A percentile compares a stretch with the other conserved stretches of the same genome.
These are phyloP conservation scores for Pistacia atlantica DNA, from an alignment of 345 rosid species.

Conservation along the genomic window DNA sequence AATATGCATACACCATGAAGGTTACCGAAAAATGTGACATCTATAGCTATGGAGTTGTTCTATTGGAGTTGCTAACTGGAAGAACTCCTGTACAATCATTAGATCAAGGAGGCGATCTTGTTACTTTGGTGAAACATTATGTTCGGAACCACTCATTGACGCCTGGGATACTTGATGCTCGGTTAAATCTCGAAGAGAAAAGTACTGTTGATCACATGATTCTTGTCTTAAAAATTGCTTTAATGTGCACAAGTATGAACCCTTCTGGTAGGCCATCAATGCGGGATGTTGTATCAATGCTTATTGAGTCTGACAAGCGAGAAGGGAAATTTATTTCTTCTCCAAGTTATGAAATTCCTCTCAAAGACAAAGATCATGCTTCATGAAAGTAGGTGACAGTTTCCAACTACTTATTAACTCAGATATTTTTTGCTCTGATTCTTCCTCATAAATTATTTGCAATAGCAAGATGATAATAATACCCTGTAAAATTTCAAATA, in stretches of 20 bases:
- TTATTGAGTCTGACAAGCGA: conserved; percentile 66
- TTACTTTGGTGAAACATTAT: conserved; percentile 66
- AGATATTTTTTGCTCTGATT: conserved; percentile 20
- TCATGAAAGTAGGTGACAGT: conserved; percentile 25
- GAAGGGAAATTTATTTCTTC: conserved; percentile 44
- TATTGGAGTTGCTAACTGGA: conserved; percentile 78
- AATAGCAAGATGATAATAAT: conserved; percentile 1
- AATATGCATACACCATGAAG: conserved; percentile 96
- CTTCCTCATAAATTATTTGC: conserved; percentile 18
- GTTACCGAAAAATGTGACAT: conserved; percentile 95
- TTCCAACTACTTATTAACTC: conserved; percentile 18
- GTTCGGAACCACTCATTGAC: conserved; percentile 54
- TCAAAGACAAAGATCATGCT: conserved; percentile 19
- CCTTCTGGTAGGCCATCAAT: conserved; percentile 86
- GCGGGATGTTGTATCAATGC: conserved; percentile 84
- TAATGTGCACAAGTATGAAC: conserved; percentile 66
- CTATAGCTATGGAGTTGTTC: conserved; percentile 94
- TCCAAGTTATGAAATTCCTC: conserved; percentile 26
- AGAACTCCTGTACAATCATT: conserved; percentile 83
- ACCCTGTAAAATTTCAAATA: conserved; percentile 16
- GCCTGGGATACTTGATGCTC: conserved; percentile 60
- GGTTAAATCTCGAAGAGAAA: conserved; percentile 59
- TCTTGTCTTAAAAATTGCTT: conserved; percentile 72
- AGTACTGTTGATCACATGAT: conserved; percentile 67
- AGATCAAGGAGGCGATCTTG: conserved; percentile 93